These are phyloP conservation scores for Spinacia oleracea DNA, from an alignment of 179 eudicot species.

Conservation along the genomic window DNA sequence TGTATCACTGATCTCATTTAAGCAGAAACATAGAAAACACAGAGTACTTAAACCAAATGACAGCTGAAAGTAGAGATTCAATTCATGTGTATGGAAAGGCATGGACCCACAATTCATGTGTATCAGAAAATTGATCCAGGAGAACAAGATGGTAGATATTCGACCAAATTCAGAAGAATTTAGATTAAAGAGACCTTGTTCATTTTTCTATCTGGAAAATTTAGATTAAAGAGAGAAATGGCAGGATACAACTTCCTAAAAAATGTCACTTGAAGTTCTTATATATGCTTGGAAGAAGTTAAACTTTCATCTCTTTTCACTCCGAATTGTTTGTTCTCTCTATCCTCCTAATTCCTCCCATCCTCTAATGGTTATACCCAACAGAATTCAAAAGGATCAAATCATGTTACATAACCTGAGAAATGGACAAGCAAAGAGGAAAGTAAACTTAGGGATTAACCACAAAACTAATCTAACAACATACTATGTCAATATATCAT, in stretches of 20 bases:
- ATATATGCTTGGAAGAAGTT: neutral
- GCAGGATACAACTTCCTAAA: neutral
- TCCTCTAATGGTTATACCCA: neutral
- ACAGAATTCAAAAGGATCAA: neutral
- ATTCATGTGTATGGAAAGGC: neutral
- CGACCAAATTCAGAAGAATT: neutral
- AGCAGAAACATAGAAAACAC: neutral
- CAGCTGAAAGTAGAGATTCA: neutral
- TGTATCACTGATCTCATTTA: constrained; percentile 11
- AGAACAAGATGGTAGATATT: neutral
- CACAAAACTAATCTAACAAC: neutral
- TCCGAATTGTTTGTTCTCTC: neutral
- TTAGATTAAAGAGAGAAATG: neutral
- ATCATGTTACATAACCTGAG: neutral
- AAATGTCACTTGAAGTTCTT: neutral
- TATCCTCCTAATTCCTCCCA: neutral
- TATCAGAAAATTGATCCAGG: neutral
- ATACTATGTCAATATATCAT: neutral
- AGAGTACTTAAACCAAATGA: neutral
- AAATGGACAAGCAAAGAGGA: neutral
- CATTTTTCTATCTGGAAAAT: neutral
- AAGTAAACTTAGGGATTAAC: neutral
- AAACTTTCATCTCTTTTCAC: neutral
- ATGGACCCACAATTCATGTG: neutral
- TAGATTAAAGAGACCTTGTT: neutral